Conservation (phyloP, 768 basidiomycete genomes). For the Paxillus ammoniavirescens region DNA sequence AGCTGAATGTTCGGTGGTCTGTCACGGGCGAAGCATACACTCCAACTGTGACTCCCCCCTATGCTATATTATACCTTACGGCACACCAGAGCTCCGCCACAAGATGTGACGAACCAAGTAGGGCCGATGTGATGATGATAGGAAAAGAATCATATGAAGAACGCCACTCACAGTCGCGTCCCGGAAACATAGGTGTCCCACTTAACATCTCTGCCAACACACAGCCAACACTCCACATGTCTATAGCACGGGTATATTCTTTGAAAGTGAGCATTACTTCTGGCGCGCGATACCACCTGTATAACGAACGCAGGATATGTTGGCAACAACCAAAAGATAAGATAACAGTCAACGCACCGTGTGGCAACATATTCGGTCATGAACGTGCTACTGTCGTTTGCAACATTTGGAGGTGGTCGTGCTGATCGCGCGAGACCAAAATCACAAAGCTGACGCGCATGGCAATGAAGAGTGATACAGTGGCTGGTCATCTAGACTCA, state of each 20-base stretch:
- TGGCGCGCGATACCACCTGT: conserved; percentile 94
- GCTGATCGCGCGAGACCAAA: conserved; percentile 86
- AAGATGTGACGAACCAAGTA: neutral
- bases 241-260: conserved; percentile 87
- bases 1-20: neutral
- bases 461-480: neutral
- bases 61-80: too few relatives aligned
- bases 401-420: conserved; percentile 68
- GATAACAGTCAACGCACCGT: conserved; percentile 42
- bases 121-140: neutral
- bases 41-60: too few relatives aligned
- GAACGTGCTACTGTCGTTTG: conserved; percentile 74
- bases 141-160: conserved; percentile 1
- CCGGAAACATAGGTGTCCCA: conserved; percentile 92
- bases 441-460: conserved; percentile 62
- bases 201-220: conserved; percentile 89
- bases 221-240: conserved; percentile 86
- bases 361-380: conserved; percentile 97
- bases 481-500: conserved; percentile 30
- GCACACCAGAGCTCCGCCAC: too few relatives aligned
- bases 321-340: neutral
- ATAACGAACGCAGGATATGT: conserved; percentile 3
- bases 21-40: too few relatives aligned
- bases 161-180: conserved; percentile 70
- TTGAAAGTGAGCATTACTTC: conserved; percentile 99